phyloP scores from a whole-genome alignment of 2,329 filamentous ascomycete species.

The Zymoseptoria passerinii region DNA sequence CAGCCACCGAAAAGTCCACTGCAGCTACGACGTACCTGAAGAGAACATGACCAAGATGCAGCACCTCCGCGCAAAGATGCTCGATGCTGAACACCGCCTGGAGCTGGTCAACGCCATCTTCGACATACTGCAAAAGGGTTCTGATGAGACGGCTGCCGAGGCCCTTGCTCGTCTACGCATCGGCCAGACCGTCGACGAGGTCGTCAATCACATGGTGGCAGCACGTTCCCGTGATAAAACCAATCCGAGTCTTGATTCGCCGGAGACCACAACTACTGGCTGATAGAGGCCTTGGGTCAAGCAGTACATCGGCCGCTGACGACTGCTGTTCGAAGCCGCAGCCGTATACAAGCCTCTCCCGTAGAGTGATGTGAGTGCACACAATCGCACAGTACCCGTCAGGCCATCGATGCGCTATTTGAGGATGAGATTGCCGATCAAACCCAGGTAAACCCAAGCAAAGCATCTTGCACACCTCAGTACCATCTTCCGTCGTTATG shows the following conservation, averaged over 20 bases:
- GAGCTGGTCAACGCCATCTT: constrained; percentile 10
- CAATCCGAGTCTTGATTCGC: neutral
- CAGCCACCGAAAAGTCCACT: constrained; percentile 5
- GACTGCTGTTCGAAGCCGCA: neutral
- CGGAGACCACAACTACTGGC: neutral
- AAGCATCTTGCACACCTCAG: too few relatives aligned
- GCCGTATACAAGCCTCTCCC: too few relatives aligned
- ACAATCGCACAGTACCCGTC: too few relatives aligned
- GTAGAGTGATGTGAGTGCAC: too few relatives aligned
- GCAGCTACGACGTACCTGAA: constrained; percentile 16
- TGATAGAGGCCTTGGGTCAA: neutral
- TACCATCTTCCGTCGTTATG: too few relatives aligned
- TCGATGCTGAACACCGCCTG: constrained; percentile 7
- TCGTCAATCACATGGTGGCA: neutral
- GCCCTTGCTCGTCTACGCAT: constrained; percentile 17
- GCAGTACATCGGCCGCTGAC: neutral
- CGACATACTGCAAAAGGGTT: constrained; percentile 12
- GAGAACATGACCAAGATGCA: constrained; percentile 18
- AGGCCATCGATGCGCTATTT: too few relatives aligned
- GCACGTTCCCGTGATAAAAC: neutral
- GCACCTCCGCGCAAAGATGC: constrained; percentile 13
- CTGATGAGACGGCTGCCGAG: constrained; percentile 15
- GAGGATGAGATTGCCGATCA: too few relatives aligned
- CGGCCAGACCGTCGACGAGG: constrained; percentile 13
- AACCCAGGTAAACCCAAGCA: too few relatives aligned